These are phyloP conservation scores for Auriscalpium vulgare DNA, from an alignment of 768 basidiomycete genomes.

Conservation along the genomic window DNA sequence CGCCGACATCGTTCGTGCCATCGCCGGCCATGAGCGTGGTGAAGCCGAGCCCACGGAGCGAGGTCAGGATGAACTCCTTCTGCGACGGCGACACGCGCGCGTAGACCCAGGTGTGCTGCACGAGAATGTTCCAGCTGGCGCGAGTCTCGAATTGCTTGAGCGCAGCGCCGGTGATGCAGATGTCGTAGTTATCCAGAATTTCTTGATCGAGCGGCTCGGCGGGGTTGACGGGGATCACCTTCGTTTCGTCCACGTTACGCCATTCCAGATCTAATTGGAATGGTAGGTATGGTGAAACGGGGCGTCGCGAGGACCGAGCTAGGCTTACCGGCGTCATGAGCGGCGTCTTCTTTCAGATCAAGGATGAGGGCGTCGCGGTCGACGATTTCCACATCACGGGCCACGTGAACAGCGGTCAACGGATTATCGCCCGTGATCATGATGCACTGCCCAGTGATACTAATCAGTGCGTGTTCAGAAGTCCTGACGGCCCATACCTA, in stretches of 20 bases:
- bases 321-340: slow-evolving; percentile 56
- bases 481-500: slow-evolving; percentile 32
- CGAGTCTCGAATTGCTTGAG: slow-evolving; percentile 77
- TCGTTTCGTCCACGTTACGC: slow-evolving; percentile 90
- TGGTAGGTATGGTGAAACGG: slow-evolving; percentile 19
- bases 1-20: slow-evolving; percentile 98
- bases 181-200: slow-evolving; percentile 84
- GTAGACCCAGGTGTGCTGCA: slow-evolving; percentile 97
- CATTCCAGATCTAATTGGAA: slow-evolving; percentile 61
- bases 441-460: slow-evolving; percentile 55
- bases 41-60: slow-evolving; percentile 83
- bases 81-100: slow-evolving; percentile 94
- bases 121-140: slow-evolving; percentile 70
- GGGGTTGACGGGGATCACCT: slow-evolving; percentile 81
- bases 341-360: slow-evolving; percentile 78
- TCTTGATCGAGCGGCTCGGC: slow-evolving; percentile 65
- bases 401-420: slow-evolving; percentile 92
- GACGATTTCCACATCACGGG: slow-evolving; percentile 92
- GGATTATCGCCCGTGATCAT: slow-evolving; percentile 99
- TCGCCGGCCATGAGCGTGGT: slow-evolving; percentile 97
- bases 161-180: slow-evolving; percentile 93
- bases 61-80: slow-evolving; percentile 92
- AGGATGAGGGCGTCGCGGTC: slow-evolving; percentile 92
- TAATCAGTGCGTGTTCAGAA: slow-evolving; percentile 1
- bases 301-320: background rate